These are phyloP conservation scores for Aspergillus steynii DNA, from an alignment of 495 filamentous ascomycete species.

Conservation along the genomic window DNA sequence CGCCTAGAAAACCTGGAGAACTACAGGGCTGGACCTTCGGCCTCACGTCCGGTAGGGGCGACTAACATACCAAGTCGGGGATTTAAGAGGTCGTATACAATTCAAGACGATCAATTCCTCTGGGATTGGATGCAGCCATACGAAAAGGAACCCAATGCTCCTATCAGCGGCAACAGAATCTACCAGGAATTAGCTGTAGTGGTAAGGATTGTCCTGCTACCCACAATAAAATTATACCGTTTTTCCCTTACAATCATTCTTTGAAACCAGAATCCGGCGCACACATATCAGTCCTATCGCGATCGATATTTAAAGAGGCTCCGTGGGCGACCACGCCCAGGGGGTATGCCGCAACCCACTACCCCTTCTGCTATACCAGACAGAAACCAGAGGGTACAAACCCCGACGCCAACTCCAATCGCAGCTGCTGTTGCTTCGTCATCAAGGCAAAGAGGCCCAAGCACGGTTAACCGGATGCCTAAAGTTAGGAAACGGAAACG, in stretches of 20 bases:
- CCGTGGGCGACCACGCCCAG: conserved; percentile 42
- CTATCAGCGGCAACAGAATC: conserved; percentile 58
- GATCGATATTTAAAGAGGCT: conserved; percentile 65
- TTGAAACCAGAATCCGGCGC: conserved; percentile 55
- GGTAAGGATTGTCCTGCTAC: conserved; percentile 35
- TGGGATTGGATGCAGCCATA: conserved; percentile 58
- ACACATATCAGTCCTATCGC: conserved; percentile 73
- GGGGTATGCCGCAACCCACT: conserved; percentile 22
- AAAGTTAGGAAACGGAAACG: neutral
- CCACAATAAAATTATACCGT: conserved; percentile 12
- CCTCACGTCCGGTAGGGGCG: conserved; percentile 51
- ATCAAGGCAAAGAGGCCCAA: neutral
- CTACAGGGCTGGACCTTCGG: conserved; percentile 50
- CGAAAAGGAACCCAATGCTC: conserved; percentile 39
- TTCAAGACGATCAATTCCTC: conserved; percentile 61
- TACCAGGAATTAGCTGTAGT: conserved; percentile 61
- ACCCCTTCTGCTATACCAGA: neutral
- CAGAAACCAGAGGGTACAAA: neutral
- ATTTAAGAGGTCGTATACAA: conserved; percentile 51
- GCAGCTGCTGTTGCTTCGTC: neutral
- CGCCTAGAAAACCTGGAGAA: conserved; percentile 58
- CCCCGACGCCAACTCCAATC: neutral
- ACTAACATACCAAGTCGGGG: conserved; percentile 46
- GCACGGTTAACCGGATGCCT: neutral
- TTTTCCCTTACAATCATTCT: conserved; percentile 7